A percentile compares a stretch with the other conserved stretches of the same genome.
Evolutionary conservation across 768 basidiomycete species (phyloP).

Genomic region (Phaeotremella skinneri): DNA sequence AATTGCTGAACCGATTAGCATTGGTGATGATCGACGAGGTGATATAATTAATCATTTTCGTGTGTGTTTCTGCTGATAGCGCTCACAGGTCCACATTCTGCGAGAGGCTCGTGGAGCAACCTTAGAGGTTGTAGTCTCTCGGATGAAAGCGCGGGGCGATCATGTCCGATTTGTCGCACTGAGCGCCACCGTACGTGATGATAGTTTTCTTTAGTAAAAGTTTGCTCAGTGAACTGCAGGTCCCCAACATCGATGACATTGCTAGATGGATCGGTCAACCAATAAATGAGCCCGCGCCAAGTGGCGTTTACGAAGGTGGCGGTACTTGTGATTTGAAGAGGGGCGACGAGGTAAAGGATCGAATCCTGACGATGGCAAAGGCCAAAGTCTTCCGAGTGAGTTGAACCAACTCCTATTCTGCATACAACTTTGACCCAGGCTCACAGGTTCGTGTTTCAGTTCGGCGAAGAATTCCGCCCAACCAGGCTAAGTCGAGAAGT

Average conservation of each 20-base stretch:
- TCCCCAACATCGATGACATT: conserved; percentile 84
- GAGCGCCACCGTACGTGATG: conserved; percentile 70
- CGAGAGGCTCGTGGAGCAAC: conserved; percentile 87
- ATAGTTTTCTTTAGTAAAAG: not conserved
- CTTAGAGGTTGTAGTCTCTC: conserved; percentile 87
- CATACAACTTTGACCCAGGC: not conserved
- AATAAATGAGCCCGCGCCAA: conserved; percentile 4
- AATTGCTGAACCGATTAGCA: conserved; percentile 68
- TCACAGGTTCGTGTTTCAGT: too few relatives aligned
- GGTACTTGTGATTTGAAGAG: not conserved
- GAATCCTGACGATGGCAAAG: conserved; percentile 40
- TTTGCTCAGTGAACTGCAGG: conserved; percentile 12
- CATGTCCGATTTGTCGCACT: conserved; percentile 79
- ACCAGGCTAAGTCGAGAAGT: conserved; percentile 74
- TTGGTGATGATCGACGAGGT: conserved; percentile 93
- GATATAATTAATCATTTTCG: conserved; percentile 11
- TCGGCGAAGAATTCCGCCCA: conserved; percentile 87
- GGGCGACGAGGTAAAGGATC: not conserved
- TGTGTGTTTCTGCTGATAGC: not conserved
- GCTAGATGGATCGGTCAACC: conserved; percentile 75
- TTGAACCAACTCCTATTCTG: not conserved
- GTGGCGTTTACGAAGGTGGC: conserved; percentile 38
- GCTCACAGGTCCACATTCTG: conserved; percentile 77
- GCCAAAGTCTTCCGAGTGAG: conserved; percentile 72
- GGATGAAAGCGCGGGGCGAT: conserved; percentile 77